Percentiles rank a stretch among this genome's conserved stretches.
Evolutionary conservation across 2,329 filamentous ascomycete genomes (phyloP).

Genomic region (Pochonia chlamydosporia): DNA sequence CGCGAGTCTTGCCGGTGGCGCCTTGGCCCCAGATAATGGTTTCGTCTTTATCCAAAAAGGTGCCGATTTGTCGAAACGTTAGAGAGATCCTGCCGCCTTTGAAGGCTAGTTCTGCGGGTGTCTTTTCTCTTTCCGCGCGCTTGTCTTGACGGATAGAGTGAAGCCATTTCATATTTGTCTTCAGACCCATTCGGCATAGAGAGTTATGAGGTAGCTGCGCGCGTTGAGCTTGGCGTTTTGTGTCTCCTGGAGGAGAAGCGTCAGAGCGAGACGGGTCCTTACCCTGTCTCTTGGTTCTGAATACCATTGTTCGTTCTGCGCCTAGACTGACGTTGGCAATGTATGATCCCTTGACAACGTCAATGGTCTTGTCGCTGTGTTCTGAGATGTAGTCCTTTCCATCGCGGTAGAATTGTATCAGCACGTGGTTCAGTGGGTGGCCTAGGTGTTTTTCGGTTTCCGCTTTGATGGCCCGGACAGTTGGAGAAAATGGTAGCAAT

Average conservation of each 20-base stretch:
- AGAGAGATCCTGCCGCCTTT: slow-evolving; percentile 78
- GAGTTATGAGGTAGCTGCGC: slow-evolving; percentile 82
- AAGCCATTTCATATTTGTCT: slow-evolving; percentile 81
- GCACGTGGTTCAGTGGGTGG: slow-evolving; percentile 80
- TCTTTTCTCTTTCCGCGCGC: slow-evolving; percentile 61
- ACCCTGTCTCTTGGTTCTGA: slow-evolving; percentile 69
- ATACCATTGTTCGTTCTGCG: slow-evolving; percentile 81
- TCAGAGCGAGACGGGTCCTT: slow-evolving; percentile 23
- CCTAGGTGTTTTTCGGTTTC: slow-evolving; percentile 67
- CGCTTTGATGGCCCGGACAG: slow-evolving; percentile 61
- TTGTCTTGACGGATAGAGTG: slow-evolving; percentile 92
- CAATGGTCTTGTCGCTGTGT: slow-evolving; percentile 93
- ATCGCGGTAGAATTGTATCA: slow-evolving; percentile 90
- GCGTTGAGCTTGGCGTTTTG: slow-evolving; percentile 55
- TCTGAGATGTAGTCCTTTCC: slow-evolving; percentile 91
- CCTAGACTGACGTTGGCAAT: slow-evolving; percentile 96
- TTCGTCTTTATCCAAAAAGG: slow-evolving; percentile 64
- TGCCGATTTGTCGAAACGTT: slow-evolving; percentile 86
- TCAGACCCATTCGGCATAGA: slow-evolving; percentile 73
- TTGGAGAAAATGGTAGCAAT: slow-evolving; percentile 67
- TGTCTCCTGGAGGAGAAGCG: slow-evolving; percentile 11
- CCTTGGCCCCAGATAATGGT: slow-evolving; percentile 87
- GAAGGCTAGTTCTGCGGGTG: slow-evolving; percentile 63
- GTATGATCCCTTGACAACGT: slow-evolving; percentile 73
- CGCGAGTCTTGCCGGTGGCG: slow-evolving; percentile 61